These are phyloP conservation scores for Podaxis sp. DNA, from an alignment of 768 basidiomycete species.

Conservation along the genomic window DNA sequence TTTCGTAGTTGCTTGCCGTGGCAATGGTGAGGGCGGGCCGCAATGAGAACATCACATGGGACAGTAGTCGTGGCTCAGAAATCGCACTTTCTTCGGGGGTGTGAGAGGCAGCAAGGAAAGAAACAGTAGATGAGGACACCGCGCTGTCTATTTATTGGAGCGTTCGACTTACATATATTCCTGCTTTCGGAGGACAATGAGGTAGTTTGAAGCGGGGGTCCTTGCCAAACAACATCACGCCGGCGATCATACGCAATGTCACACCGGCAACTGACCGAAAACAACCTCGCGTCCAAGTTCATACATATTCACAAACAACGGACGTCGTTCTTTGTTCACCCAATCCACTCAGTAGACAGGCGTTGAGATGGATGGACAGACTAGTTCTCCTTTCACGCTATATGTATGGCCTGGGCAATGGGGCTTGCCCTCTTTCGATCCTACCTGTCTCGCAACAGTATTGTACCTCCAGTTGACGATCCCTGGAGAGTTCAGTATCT, in stretches of 20 bases:
- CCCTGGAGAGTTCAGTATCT: constrained; percentile 64
- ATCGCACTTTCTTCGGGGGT: constrained; percentile 1
- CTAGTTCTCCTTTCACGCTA: constrained; percentile 29
- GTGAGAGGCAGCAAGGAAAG: neutral
- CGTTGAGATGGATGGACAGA: neutral
- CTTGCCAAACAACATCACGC: constrained; percentile 3
- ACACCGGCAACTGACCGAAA: neutral
- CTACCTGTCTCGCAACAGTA: constrained; percentile 60
- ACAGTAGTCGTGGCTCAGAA: neutral
- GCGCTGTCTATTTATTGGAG: neutral
- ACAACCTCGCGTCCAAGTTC: neutral
- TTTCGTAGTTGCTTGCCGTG: neutral
- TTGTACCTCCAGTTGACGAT: constrained; percentile 67
- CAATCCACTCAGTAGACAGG: neutral
- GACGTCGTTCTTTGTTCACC: neutral
- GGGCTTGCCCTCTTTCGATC: constrained; percentile 65
- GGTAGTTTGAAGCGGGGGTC: neutral
- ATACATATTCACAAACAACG: neutral
- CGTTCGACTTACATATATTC: neutral
- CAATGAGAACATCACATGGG: constrained; percentile 5
- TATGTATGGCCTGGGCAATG: constrained; percentile 73
- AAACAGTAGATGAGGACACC: neutral
- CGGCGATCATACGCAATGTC: neutral
- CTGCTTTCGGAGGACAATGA: constrained; percentile 13
- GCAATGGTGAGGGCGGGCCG: neutral